Evolutionary conservation across 192 early-diverging fungal genomes (phyloP).

Genomic region (Coemansia aciculifera): DNA sequence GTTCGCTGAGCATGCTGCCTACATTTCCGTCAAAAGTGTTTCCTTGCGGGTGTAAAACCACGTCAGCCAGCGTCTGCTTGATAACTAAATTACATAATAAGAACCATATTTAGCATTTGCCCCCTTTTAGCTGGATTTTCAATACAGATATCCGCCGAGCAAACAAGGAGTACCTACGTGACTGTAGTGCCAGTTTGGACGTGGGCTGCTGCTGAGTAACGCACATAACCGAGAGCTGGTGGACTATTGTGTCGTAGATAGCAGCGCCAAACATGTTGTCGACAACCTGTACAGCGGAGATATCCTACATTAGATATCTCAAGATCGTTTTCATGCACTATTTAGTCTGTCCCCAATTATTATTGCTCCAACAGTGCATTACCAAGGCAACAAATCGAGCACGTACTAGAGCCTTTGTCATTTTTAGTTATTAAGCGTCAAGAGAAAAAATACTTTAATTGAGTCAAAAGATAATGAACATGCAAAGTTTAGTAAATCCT

Average conservation of each 20-base stretch:
- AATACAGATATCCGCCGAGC: neutral
- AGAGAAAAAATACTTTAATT: neutral
- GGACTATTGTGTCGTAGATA: constrained; percentile 22
- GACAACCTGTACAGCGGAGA: constrained; percentile 16
- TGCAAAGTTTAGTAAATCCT: neutral
- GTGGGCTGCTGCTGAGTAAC: constrained; percentile 4
- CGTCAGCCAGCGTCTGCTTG: constrained; percentile 15
- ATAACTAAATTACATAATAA: constrained; percentile 20
- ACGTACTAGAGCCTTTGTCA: constrained; percentile 2
- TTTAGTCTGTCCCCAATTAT: neutral
- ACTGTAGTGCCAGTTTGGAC: neutral
- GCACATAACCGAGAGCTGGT: constrained; percentile 9
- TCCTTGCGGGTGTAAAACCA: constrained; percentile 17
- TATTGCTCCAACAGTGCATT: no score
- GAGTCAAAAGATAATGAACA: neutral
- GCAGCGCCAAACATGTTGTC: constrained; percentile 29
- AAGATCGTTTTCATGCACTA: neutral
- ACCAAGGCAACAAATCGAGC: neutral
- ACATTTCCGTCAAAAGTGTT: neutral
- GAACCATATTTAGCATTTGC: neutral
- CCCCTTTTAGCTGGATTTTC: no score
- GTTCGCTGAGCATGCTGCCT: neutral
- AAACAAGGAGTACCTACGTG: constrained; percentile 4
- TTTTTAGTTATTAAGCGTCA: neutral
- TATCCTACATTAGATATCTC: constrained; percentile 10